Conservation (phyloP, 78 protist species). For the Dictyostelium firmibasis region DNA sequence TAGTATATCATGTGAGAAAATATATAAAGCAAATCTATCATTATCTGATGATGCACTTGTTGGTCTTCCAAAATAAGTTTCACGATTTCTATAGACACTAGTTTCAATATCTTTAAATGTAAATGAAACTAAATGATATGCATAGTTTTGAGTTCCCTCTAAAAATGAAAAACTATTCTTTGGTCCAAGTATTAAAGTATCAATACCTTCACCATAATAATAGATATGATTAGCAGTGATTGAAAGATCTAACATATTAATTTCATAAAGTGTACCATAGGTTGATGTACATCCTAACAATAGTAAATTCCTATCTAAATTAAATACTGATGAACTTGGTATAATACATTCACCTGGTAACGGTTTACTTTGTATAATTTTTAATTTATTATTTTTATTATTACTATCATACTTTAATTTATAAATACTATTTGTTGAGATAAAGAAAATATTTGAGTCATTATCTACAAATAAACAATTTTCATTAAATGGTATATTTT, state of each 20-base stretch:
- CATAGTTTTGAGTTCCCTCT: not conserved
- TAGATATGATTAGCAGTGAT: not conserved
- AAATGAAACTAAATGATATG: not conserved
- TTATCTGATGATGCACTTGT: not conserved
- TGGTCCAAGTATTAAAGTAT: not conserved
- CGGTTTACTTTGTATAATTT: not conserved
- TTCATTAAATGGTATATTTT: not conserved
- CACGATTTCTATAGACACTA: not conserved
- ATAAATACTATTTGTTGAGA: not conserved
- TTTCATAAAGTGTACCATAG: not conserved
- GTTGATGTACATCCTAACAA: not conserved
- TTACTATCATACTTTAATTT: too few relatives aligned
- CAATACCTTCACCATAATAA: not conserved
- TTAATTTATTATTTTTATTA: not conserved
- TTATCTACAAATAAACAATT: not conserved
- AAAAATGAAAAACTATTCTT: not conserved
- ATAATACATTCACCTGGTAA: not conserved
- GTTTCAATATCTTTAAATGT: not conserved
- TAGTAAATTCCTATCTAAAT: not conserved
- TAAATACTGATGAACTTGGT: not conserved
- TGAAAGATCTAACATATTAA: not conserved
- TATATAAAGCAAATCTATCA: not conserved
- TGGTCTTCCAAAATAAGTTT: not conserved
- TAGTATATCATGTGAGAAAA: not conserved
- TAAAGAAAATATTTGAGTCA: not conserved